These are phyloP conservation scores for Podila epicladia DNA, from an alignment of 192 early-diverging fungal species.

Conservation along the genomic window DNA sequence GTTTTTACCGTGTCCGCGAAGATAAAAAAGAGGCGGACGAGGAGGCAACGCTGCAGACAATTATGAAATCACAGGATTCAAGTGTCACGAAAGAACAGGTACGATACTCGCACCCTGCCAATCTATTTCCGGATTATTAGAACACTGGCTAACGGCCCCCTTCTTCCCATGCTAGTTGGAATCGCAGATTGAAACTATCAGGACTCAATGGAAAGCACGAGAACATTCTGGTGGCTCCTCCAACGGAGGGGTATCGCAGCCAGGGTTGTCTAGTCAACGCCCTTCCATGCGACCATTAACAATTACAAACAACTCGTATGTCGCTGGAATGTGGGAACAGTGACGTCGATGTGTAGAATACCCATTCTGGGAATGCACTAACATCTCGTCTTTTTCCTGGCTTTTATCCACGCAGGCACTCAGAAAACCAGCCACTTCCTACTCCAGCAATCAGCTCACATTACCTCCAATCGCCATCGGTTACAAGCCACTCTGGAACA, in stretches of 20 bases:
- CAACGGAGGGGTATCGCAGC: conserved; percentile 21
- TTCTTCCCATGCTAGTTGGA: conserved; percentile 22
- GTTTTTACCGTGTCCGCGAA: conserved; percentile 62
- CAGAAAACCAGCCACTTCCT: conserved; percentile 13
- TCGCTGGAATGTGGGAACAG: not conserved
- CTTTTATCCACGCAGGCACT: conserved; percentile 1
- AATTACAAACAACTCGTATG: conserved; percentile 15
- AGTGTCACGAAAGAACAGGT: conserved; percentile 62
- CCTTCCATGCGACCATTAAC: conserved; percentile 24
- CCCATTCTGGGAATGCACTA: not conserved
- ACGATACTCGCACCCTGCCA: not conserved
- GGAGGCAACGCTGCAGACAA: conserved; percentile 54
- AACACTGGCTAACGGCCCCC: not conserved
- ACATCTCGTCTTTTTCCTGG: not conserved
- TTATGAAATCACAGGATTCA: conserved; percentile 56
- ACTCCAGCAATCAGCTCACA: conserved; percentile 35
- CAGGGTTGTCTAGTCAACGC: conserved; percentile 12
- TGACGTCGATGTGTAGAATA: not conserved
- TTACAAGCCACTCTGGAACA: conserved; percentile 25
- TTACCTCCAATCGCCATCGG: conserved; percentile 42
- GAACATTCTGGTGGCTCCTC: conserved; percentile 25
- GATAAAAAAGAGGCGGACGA: conserved; percentile 71
- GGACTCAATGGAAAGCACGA: conserved; percentile 45
- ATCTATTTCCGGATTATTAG: too few relatives aligned
- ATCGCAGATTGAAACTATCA: conserved; percentile 32